A percentile compares a stretch with the other conserved stretches of the same genome.
Evolutionary conservation across 1,139 yeast genomes (phyloP).

Genomic region (Kazachstania sp.): DNA sequence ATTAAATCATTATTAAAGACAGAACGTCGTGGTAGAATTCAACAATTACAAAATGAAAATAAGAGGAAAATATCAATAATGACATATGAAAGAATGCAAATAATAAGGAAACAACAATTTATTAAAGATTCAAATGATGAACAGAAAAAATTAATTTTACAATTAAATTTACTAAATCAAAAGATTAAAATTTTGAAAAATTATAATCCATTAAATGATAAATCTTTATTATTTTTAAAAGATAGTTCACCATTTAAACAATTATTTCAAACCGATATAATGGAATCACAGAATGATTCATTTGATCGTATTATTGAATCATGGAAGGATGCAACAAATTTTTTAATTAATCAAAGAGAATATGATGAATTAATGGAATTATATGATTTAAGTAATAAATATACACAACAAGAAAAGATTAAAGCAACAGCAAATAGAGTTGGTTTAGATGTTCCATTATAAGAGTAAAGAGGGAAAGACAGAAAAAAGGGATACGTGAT

Average conservation of each 20-base stretch:
- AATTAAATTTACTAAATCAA: slow-evolving; percentile 28
- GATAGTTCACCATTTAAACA: slow-evolving; percentile 11
- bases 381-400: slow-evolving; percentile 75
- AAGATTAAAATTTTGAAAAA: slow-evolving; percentile 20
- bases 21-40: slow-evolving; percentile 37
- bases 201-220: slow-evolving; percentile 11
- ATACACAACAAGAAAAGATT: slow-evolving; percentile 72
- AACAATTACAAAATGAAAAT: slow-evolving; percentile 38
- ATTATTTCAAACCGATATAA: neutral
- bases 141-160: slow-evolving; percentile 6
- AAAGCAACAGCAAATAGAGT: slow-evolving; percentile 76
- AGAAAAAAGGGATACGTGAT: neutral
- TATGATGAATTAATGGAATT: slow-evolving; percentile 74
- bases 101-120: slow-evolving; percentile 32
- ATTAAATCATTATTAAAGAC: slow-evolving; percentile 40
- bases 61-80: slow-evolving; percentile 45
- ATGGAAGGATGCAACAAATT: slow-evolving; percentile 37
- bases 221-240: slow-evolving; percentile 13
- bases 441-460: slow-evolving; percentile 56
- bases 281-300: neutral
- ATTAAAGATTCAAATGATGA: slow-evolving; percentile 7
- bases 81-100: slow-evolving; percentile 46
- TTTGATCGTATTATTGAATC: slow-evolving; percentile 17
- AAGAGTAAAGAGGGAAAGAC: too few species aligned
- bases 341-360: slow-evolving; percentile 62